Evolutionary conservation across 345 rosid genomes (phyloP), one percentile per base, ranked within the genome.

Genomic region (Iberis pinnata): DNA sequence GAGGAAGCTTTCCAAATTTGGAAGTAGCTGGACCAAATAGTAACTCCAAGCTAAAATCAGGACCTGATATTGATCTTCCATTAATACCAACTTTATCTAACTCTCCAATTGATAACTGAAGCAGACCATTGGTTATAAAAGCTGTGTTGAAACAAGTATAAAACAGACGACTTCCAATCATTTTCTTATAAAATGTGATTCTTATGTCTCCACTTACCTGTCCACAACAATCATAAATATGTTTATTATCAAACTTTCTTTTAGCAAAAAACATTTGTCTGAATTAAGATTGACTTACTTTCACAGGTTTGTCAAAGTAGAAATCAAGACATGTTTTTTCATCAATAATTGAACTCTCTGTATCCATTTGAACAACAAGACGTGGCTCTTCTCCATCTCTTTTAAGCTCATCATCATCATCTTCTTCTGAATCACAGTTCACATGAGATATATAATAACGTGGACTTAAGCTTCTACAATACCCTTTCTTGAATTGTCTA

Each of bases 341-440:
- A 72, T 90, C 85, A 53, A 84, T 71, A n/a, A 80, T 62, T 19
- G 96, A 69, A 57, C 78, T 81, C 63, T 90, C 95, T 1, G 98
- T 90, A 75, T 90, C 98, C 98, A 87, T 90, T 64, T 90, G 98
- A 50, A 87, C 73, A 22, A 87, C 77, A 13, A 84, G 71, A 26
- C 53, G 92, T 4, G 78, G 70, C 61, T 75, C 75, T 42, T 76
- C 78, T 22, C 65, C 32, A 12, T 71, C 64, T 29, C 33, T 29
- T 29, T 9, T 29, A 5, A 7, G 33, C 33, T 9, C 10, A 5
- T 29, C 43, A 18, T 36, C 66, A 50, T 46, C 80, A n/a, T 49
- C 66, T 16, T 67, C 65, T 40, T 58, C 74, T 12, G 68, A 77
- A 42, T 68, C 77, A 18, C 43, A 66, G 32, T 70, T 82, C 9